Evolutionary conservation across 1,284 basidiomycete species (phyloP).

Genomic region (Apiotrichum akiyoshidainum): DNA sequence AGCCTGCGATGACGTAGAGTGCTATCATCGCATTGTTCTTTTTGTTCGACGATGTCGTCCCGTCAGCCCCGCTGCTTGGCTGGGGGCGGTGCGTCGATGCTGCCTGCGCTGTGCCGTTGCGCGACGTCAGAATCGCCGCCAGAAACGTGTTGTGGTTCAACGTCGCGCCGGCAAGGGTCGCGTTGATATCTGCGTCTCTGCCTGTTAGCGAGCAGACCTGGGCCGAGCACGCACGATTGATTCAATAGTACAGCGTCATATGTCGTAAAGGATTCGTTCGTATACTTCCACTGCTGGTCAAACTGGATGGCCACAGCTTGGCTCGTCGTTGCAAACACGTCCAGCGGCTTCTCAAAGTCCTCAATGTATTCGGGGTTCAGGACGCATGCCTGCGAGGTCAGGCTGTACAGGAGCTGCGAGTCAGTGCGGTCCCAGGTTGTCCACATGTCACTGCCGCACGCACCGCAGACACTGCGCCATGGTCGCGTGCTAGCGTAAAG

Average conservation of each 20-base stretch:
- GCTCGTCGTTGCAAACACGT: conserved; percentile 61
- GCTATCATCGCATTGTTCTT: conserved; percentile 59
- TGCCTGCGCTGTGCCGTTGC: conserved; percentile 59
- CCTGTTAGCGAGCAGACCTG: conserved; percentile 24
- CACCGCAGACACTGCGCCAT: conserved; percentile 73
- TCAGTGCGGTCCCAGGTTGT: conserved; percentile 6
- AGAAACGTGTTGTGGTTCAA: conserved; percentile 59
- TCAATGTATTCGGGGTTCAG: conserved; percentile 70
- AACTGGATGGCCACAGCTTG: conserved; percentile 55
- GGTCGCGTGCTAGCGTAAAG: conserved; percentile 70
- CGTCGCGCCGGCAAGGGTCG: conserved; percentile 52
- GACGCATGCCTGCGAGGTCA: conserved; percentile 65
- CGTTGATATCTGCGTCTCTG: conserved; percentile 53
- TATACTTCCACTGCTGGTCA: conserved; percentile 58
- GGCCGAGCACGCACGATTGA: conserved; percentile 47
- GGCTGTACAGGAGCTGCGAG: conserved; percentile 68
- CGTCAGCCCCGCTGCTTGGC: conserved; percentile 5
- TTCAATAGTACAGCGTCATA: conserved; percentile 54
- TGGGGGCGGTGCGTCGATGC: conserved; percentile 19
- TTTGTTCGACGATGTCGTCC: conserved; percentile 3
- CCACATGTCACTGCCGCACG: conserved; percentile 41
- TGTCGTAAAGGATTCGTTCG: conserved; percentile 57
- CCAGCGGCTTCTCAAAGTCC: conserved; percentile 66
- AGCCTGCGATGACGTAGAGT: conserved; percentile 79
- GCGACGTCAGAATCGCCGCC: conserved; percentile 64